These are phyloP conservation scores for Phytophthora syringae DNA, from an alignment of 352 stramenopile species.

Conservation along the genomic window DNA sequence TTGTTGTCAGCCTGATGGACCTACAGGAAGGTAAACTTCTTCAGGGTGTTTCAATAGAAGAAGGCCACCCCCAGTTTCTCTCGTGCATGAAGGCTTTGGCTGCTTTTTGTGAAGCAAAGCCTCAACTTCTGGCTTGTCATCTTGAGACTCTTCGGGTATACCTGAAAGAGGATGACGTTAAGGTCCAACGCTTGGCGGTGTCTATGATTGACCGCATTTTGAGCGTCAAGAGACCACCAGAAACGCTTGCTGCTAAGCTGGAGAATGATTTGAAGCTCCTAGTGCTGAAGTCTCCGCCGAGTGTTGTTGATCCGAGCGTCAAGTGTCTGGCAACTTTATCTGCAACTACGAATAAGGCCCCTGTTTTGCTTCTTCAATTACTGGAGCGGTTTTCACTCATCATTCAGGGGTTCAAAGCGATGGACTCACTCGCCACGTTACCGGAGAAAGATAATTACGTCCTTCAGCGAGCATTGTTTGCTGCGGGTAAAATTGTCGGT, in stretches of 20 bases:
- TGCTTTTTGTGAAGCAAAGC: conserved; percentile 77
- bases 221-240: conserved; percentile 54
- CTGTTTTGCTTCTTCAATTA: conserved; percentile 60
- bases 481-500: conserved; percentile 69
- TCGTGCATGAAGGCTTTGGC: conserved; percentile 80
- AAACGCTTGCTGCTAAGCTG: conserved; percentile 49
- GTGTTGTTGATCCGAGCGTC: conserved; percentile 81
- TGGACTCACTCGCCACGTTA: conserved; percentile 43
- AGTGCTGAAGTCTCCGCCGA: conserved; percentile 73
- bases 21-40: conserved; percentile 76
- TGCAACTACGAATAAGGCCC: conserved; percentile 44
- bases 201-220: conserved; percentile 74
- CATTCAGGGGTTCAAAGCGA: conserved; percentile 55
- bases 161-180: conserved; percentile 62
- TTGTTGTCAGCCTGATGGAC: conserved; percentile 71
- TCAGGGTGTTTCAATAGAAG: conserved; percentile 57
- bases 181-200: conserved; percentile 68
- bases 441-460: conserved; percentile 46
- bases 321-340: conserved; percentile 74
- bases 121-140: conserved; percentile 59
- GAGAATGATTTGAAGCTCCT: conserved; percentile 72
- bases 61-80: conserved; percentile 68
- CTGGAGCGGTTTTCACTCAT: conserved; percentile 72
- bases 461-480: conserved; percentile 82
- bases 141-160: conserved; percentile 82